These are phyloP conservation scores for Macrotyloma uniflorum DNA, from an alignment of 306 rosid genomes.

Conservation along the genomic window DNA sequence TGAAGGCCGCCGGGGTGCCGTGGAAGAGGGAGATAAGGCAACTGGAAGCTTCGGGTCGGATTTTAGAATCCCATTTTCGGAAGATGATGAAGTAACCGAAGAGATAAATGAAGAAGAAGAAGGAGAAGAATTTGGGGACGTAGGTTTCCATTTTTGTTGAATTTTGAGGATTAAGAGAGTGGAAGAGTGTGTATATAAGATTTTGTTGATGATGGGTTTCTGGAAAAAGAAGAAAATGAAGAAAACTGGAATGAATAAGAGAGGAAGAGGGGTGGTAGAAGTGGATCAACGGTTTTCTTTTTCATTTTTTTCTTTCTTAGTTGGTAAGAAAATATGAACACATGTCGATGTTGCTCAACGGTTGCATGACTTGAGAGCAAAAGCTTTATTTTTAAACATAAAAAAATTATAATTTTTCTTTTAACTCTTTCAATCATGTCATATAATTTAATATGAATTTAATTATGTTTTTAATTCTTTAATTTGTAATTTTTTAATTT, in stretches of 20 bases:
- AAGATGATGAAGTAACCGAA: slow-evolving; percentile 60
- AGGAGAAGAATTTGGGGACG: slow-evolving; percentile 42
- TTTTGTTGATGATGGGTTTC: not conserved
- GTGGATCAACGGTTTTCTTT: not conserved
- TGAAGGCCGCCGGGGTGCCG: slow-evolving; percentile 69
- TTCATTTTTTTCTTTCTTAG: not conserved
- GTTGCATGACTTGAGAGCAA: not conserved
- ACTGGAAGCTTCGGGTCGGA: slow-evolving; percentile 77
- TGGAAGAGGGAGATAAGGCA: slow-evolving; percentile 67
- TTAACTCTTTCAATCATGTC: too few species aligned
- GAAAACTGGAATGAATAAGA: not conserved
- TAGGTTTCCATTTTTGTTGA: not conserved
- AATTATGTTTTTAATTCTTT: too few species aligned
- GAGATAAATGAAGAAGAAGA: slow-evolving; percentile 53
- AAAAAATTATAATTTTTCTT: too few species aligned
- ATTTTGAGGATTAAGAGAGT: not conserved
- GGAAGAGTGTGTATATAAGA: not conserved
- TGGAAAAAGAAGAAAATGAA: not conserved
- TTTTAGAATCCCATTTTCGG: slow-evolving; percentile 67
- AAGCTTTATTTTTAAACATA: too few species aligned
- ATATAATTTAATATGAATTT: too few species aligned
- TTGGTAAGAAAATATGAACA: not conserved
- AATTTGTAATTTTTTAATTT: too few species aligned
- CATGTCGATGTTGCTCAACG: not conserved
- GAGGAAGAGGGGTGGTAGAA: not conserved